Percentiles rank a stretch among this genome's conserved stretches.
Evolutionary conservation across 1,139 yeast species (phyloP).

Genomic region (Kurtzmaniella natalensis): DNA sequence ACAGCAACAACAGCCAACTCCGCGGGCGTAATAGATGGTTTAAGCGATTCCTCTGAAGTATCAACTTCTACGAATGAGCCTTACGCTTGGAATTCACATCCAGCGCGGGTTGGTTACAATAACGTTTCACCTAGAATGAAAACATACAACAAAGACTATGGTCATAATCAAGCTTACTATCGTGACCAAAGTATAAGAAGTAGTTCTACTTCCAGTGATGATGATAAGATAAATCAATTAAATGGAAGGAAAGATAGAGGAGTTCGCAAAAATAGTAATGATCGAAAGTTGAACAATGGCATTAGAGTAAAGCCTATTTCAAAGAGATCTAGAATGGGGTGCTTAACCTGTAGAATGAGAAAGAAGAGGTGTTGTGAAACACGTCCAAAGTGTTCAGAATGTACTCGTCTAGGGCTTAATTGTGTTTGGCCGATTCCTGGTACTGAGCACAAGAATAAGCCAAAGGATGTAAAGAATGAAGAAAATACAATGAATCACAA

Average conservation of each 20-base stretch:
- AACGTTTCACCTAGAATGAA: not conserved
- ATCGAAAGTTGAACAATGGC: not conserved
- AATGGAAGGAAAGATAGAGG: not conserved
- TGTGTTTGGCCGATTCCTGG: slow-evolving; percentile 53
- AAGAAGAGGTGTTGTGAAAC: slow-evolving; percentile 45
- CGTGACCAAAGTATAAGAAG: not conserved
- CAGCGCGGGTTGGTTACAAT: not conserved
- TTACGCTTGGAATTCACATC: not conserved
- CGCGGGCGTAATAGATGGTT: slow-evolving; percentile 6
- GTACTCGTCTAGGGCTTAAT: slow-evolving; percentile 34
- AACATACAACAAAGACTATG: no score
- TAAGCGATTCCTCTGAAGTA: not conserved
- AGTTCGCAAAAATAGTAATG: not conserved
- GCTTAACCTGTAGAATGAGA: slow-evolving; percentile 43
- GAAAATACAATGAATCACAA: slow-evolving; percentile 49
- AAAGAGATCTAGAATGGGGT: slow-evolving; percentile 43
- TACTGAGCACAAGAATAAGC: slow-evolving; percentile 44
- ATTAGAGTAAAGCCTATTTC: slow-evolving; percentile 15
- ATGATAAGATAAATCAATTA: not conserved
- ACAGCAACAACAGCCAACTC: slow-evolving; percentile 6
- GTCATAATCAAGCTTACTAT: not conserved
- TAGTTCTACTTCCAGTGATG: not conserved
- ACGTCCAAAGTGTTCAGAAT: slow-evolving; percentile 40
- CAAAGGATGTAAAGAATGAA: slow-evolving; percentile 44
- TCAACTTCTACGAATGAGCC: not conserved